These are phyloP conservation scores for Mortierella sp. DNA, from an alignment of 371 early-diverging fungal genomes.

Conservation along the genomic window DNA sequence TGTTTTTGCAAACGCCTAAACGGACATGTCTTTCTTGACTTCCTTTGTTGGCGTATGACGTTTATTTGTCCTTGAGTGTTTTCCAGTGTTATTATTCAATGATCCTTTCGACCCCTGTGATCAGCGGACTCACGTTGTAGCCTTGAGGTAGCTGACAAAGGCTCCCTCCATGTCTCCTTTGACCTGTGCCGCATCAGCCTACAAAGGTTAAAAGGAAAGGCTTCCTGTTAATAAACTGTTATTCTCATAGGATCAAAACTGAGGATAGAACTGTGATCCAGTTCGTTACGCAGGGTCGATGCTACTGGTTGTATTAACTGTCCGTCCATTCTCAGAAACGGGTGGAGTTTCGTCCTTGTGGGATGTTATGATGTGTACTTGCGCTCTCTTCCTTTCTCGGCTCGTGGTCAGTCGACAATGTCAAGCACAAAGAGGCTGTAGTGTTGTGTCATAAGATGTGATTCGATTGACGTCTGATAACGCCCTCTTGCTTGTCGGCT, in stretches of 20 bases:
- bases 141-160: slow-evolving; percentile 63
- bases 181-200: slow-evolving; percentile 58
- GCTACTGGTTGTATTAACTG: not conserved
- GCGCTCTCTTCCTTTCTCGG: not conserved
- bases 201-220: not conserved
- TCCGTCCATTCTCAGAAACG: not conserved
- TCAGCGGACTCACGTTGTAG: slow-evolving; percentile 59
- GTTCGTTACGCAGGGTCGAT: not conserved
- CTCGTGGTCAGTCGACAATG: not conserved
- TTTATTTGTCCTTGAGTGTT: not conserved
- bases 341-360: not conserved
- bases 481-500: not conserved
- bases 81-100: not conserved
- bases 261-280: not conserved
- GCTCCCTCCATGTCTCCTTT: slow-evolving; percentile 63
- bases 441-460: not conserved
- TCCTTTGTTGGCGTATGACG: not conserved
- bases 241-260: not conserved
- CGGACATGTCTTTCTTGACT: not conserved
- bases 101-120: not conserved
- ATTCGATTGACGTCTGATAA: not conserved
- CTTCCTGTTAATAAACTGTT: not conserved
- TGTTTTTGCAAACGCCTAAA: not conserved
- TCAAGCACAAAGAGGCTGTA: not conserved
- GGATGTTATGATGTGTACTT: not conserved